These are phyloP conservation scores for Clonostachys rhizophaga DNA, from an alignment of 2,329 filamentous ascomycete genomes.

Conservation along the genomic window DNA sequence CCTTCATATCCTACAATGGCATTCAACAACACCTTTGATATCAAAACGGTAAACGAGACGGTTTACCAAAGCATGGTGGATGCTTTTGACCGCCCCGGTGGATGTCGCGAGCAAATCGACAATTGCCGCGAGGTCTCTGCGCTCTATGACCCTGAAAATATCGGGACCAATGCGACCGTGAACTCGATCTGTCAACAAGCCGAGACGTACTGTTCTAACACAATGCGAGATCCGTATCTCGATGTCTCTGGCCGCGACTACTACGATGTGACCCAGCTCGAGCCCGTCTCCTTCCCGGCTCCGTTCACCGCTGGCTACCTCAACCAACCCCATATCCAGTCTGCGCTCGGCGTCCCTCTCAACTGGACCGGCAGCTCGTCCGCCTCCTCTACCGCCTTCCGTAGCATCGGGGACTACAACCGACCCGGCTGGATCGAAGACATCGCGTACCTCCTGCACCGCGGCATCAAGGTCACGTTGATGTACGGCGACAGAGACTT, in stretches of 20 bases:
- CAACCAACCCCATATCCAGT: slow-evolving; percentile 6
- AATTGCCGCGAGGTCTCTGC: slow-evolving; percentile 9
- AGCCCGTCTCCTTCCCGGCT: slow-evolving; percentile 8
- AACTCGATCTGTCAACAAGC: slow-evolving; percentile 9
- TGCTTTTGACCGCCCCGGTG: slow-evolving; percentile 12
- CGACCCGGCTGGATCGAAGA: slow-evolving; percentile 18
- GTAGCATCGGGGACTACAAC: slow-evolving; percentile 5
- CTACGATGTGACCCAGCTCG: slow-evolving; percentile 12
- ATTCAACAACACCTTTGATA: slow-evolving; percentile 22
- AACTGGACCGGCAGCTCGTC: slow-evolving; percentile 5
- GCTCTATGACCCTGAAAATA: slow-evolving; percentile 9
- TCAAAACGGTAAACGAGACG: slow-evolving; percentile 20
- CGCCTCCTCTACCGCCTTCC: slow-evolving; percentile 5
- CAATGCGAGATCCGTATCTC: slow-evolving; percentile 8
- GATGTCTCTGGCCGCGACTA: slow-evolving; percentile 6
- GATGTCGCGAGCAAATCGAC: slow-evolving; percentile 7
- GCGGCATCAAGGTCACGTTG: slow-evolving; percentile 59
- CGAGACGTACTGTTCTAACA: slow-evolving; percentile 4
- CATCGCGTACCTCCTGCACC: slow-evolving; percentile 53
- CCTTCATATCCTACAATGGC: slow-evolving; percentile 23
- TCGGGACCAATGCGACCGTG: slow-evolving; percentile 5
- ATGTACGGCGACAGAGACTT: slow-evolving; percentile 63
- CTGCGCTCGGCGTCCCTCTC: slow-evolving; percentile 3
- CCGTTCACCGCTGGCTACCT: slow-evolving; percentile 7
- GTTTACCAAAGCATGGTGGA: slow-evolving; percentile 14